These are phyloP conservation scores for Populus hybrid DNA, from an alignment of 441 rosid species.

Conservation along the genomic window DNA sequence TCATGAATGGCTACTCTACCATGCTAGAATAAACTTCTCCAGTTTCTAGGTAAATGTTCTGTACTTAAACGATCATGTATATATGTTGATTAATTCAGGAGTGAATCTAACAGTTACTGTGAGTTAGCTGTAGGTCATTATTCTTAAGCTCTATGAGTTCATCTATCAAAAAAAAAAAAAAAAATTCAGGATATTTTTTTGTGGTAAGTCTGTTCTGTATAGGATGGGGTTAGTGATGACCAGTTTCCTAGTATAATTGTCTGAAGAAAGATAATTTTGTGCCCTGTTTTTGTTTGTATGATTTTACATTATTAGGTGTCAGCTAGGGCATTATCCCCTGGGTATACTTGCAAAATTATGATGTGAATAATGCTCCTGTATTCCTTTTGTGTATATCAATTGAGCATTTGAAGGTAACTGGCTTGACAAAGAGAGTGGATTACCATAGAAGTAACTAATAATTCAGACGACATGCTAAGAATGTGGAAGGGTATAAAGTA, in stretches of 20 bases:
- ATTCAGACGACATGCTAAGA: background rate
- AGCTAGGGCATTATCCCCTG: slow-evolving; percentile 6
- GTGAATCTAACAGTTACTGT: background rate
- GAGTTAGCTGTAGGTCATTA: slow-evolving; percentile 1
- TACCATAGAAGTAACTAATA: background rate
- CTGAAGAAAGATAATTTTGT: background rate
- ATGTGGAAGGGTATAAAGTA: background rate
- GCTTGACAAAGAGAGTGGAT: background rate
- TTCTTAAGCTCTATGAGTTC: background rate
- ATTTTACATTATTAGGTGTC: slow-evolving; percentile 15
- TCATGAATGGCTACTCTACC: slow-evolving; percentile 2
- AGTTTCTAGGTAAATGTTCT: background rate
- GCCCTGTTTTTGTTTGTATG: slow-evolving; percentile 1
- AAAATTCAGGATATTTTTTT: background rate
- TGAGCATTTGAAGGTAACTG: slow-evolving; percentile 7
- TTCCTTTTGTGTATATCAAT: slow-evolving; percentile 1
- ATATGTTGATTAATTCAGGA: background rate
- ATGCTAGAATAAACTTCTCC: slow-evolving; percentile 5
- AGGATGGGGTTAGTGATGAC: background rate
- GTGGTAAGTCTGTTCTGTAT: background rate
- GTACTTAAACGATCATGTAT: background rate
- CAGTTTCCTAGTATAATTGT: background rate
- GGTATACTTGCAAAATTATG: background rate
- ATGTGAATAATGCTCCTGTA: slow-evolving; percentile 8
- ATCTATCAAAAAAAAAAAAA: background rate